Base-by-base conservation (phyloP, 108 stramenopile species). In the Halocafeteria seosinensis region DNA sequence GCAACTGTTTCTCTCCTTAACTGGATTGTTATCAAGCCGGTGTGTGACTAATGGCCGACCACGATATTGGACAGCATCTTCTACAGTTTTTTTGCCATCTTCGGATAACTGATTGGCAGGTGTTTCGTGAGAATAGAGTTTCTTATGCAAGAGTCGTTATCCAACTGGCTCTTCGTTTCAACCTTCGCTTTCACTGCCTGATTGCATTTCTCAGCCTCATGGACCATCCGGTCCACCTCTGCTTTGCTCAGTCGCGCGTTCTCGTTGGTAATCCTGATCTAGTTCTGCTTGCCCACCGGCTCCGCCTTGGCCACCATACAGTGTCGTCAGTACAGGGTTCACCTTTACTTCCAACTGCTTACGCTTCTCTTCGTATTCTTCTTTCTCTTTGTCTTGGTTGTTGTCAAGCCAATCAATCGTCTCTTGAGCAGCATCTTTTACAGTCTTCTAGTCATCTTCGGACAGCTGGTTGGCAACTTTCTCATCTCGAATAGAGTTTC, bases 221-320 rank as follows among this genome's bases (percentile, higher is more conserved):
- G 73, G 63, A 91, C 85, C 89, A 91, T 89, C 55, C 81, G 76
- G 63, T 88, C 85, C 58, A 91, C 84, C 66, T 89, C 88, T 21
- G 89, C 89, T 26, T 76, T 50, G 27, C 83, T 76, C 28, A 89
- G 64, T 38, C 88, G 82, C 1, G 87, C 88, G 78, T 84, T 84
- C 58, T 87, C 87, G 60, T 84, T 84, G 62, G 87, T 88, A 66
- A 88, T 89, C 66, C 79, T 81, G 37, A 85, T 86, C 42, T 78
- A 74, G n/a, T 85, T 86, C 52, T 81, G 77, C 57, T 85, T 85
- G n/a, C 84, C 90, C 23, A 88, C n/a, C n/a, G n/a, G n/a, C n/a
- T n/a, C n/a, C n/a, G n/a, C n/a, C n/a, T n/a, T n/a, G n/a, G n/a
- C n/a, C n/a, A n/a, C n/a, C n/a, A n/a, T n/a, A 89, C 91, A 29